Conservation (phyloP, 345 rosid species). For the Corchorus olitorius region DNA sequence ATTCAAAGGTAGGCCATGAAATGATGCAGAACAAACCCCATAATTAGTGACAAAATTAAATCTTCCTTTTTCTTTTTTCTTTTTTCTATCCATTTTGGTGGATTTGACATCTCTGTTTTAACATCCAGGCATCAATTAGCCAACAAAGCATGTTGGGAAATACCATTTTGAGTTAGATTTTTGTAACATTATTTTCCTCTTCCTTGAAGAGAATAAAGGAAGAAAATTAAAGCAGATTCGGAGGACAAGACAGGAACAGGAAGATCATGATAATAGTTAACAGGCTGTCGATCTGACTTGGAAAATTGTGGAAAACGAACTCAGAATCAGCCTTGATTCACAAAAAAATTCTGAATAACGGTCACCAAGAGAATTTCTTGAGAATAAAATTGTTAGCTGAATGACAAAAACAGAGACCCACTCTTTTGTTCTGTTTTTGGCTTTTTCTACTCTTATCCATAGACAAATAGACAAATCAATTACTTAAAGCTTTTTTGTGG, state of each 20-base stretch:
- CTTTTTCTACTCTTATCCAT: conserved; percentile 27
- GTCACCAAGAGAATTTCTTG: conserved; percentile 6
- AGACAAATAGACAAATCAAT: neutral
- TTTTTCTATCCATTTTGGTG: no score
- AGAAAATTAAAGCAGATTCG: neutral
- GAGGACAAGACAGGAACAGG: neutral
- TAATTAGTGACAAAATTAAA: neutral
- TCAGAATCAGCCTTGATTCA: neutral
- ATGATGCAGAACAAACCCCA: neutral
- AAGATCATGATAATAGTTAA: neutral
- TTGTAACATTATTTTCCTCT: neutral
- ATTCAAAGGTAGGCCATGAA: neutral
- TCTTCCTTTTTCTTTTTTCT: no score
- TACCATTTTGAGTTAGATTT: neutral
- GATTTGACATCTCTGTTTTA: neutral
- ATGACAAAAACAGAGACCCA: conserved; percentile 23
- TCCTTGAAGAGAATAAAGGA: neutral
- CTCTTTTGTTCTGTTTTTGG: conserved; percentile 11
- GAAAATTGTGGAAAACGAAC: neutral
- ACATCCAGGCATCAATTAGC: neutral
- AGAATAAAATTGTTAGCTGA: neutral
- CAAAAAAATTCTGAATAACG: neutral
- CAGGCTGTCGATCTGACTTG: neutral
- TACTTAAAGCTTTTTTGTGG: conserved; percentile 32
- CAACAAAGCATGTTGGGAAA: neutral